Base-by-base conservation (phyloP, 2,329 filamentous ascomycete genomes). In the Fusarium palustre region DNA sequence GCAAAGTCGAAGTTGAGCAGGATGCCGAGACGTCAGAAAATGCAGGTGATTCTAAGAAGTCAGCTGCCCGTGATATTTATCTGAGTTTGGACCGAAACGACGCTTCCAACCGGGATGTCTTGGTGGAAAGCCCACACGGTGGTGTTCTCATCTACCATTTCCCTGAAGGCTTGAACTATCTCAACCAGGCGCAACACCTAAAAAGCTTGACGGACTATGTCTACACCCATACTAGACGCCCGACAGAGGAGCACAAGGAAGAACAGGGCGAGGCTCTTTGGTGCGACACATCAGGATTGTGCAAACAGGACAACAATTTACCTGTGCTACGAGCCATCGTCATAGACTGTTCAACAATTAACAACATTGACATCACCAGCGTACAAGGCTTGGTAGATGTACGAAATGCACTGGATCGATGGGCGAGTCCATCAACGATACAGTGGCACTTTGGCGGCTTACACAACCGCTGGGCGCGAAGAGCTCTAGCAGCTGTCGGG, bases 301-400 rank as follows among this genome's bases (percentile, higher is more conserved):
- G 57, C 46, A 65, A 53, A 15, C 30, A 43, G 8, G 53, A 52
- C 8, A 50, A 22, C 12, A 71, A 73, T 15, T 78, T 83, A 1
- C 86, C 87, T 0, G 76, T 81, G 13, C 79, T 89, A 18, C 82
- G 82, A 7, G 86, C 87, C 7, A 69, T 90, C 11, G 80, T 90
- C 12, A 79, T 89, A 4, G 88, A 90, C 76, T 88, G 86, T 71
- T 84, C 84, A 0, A 81, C 85, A 2, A 85, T 89, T 46, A 86
- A 87, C 71, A 81, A 83, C 58, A 78, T 89, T 30, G 88, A 90
- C 63, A 82, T 87, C 11, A 89, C 87, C 0, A 84, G 85, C 4
- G 76, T 88, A 0, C 87, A 90, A 69, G 84, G 84, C 1, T 78
- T 90, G 13, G 80, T 88, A 46, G 86, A 89, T 69, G 76, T 87